Conservation (phyloP, 345 rosid genomes). For the Populus nigra region DNA sequence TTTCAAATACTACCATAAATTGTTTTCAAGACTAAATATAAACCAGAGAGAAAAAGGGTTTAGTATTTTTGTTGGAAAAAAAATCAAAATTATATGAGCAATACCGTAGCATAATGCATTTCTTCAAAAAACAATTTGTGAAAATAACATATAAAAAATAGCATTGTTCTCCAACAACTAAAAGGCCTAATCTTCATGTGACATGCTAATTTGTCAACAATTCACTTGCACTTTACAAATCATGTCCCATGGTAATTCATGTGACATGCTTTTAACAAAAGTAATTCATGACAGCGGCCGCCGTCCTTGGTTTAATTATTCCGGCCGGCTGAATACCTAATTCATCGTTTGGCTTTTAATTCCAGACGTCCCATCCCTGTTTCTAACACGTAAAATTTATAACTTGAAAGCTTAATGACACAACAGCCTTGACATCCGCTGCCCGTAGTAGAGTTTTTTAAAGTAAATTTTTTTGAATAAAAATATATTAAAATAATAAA, state of each 20-base stretch:
- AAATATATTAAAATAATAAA: too few relatives aligned
- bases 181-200: background rate
- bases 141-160: too few relatives aligned
- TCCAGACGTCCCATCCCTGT: background rate
- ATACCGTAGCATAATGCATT: too few relatives aligned
- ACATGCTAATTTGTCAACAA: background rate
- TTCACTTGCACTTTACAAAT: background rate
- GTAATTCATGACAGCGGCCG: background rate
- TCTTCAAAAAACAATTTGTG: too few relatives aligned
- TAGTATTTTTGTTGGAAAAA: too few relatives aligned
- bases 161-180: background rate
- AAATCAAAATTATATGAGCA: background rate
- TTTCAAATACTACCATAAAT: too few relatives aligned
- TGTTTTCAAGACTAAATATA: background rate
- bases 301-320: background rate
- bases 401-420: background rate
- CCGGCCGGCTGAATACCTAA: background rate
- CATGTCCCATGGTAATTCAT: background rate
- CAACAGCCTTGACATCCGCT: constrained; percentile 3
- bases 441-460: too few relatives aligned
- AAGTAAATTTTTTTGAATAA: too few relatives aligned
- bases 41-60: too few relatives aligned
- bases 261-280: background rate
- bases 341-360: background rate
- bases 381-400: background rate